Base-by-base conservation (phyloP, 768 basidiomycete species). In the Saitozyma sp. region DNA sequence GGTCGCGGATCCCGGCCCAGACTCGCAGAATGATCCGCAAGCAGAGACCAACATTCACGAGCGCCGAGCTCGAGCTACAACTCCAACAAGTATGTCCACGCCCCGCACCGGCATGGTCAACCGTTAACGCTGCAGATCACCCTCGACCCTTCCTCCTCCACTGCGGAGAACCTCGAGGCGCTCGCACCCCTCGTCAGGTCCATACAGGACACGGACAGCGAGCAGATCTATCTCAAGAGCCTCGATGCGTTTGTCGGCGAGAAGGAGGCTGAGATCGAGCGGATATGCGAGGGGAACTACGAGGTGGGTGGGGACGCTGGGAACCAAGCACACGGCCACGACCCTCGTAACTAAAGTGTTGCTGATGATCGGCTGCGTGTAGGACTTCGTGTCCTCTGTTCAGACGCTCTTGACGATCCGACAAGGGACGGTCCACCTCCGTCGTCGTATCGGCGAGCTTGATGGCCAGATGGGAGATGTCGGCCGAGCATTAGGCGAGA, bases 331-430 rank as follows among this genome's bases (percentile, higher is more conserved):
- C n/a, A n/a, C n/a, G n/a, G n/a, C n/a, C n/a, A n/a, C n/a, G n/a
- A n/a, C n/a, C n/a, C n/a, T n/a, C n/a, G n/a, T n/a, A n/a, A n/a
- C n/a, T n/a, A n/a, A n/a, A n/a, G n/a, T 40, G 6, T 10, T 41
- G 48, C 38, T 41, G 39, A 14, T 13, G n/a, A n/a, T 17, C 52
- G 2, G 49, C 42, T 10, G 39, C 38, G 45, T 13, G 3, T 13
- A 94, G 80, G 95, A 98, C 80, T 99, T 99, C 71, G 93, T 97
- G 41, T 88, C 89, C 38, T 96, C 94, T 17, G 93, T 97, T 14
- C 92, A 92, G n/a, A 97, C 93, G 3, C 84, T 99, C 65, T 89
- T 97, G 80, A 89, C 89, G 52, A 92, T 99, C 77, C 89, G 97
- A 79, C 92, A 93, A 17, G 97, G 96, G 74, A 98, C 96, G 43